phyloP scores from a whole-genome alignment of 129 eudicot species.

The Tanacetum coccineum region DNA sequence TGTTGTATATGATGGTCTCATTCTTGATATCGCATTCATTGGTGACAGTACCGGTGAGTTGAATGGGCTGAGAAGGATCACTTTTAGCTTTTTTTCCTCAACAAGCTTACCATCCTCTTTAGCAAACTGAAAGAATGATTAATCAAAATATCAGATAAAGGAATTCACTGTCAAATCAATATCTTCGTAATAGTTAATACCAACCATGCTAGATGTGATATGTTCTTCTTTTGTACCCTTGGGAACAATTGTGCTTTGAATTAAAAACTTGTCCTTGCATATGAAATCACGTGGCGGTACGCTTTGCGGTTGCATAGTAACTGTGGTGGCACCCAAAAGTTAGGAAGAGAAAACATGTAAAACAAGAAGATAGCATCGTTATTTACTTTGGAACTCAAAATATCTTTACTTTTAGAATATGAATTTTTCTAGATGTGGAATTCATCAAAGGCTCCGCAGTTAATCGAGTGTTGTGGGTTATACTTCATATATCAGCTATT shows the following conservation, averaged over 20 bases:
- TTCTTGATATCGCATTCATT: conserved; percentile 37
- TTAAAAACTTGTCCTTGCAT: conserved; percentile 68
- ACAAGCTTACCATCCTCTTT: conserved; percentile 48
- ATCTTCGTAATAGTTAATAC: conserved; percentile 12
- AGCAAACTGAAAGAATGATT: conserved; percentile 41
- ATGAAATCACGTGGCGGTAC: conserved; percentile 40
- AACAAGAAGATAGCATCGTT: conserved; percentile 9
- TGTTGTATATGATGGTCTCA: conserved; percentile 27
- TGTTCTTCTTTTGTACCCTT: conserved; percentile 41
- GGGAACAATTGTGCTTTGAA: conserved; percentile 52
- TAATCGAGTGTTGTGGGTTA: not conserved
- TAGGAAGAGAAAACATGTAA: not conserved
- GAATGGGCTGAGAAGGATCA: conserved; percentile 56
- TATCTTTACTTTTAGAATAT: conserved; percentile 1
- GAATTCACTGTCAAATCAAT: conserved; percentile 9
- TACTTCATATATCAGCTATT: too few species aligned
- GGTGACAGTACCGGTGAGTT: conserved; percentile 52
- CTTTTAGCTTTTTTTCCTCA: conserved; percentile 61
- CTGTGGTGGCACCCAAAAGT: conserved; percentile 34
- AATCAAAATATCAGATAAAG: conserved; percentile 12
- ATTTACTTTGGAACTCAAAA: conserved; percentile 7
- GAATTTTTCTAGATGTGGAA: conserved; percentile 8
- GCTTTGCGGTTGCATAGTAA: conserved; percentile 50
- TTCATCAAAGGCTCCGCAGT: conserved; percentile 3
- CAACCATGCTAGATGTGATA: conserved; percentile 45